Percentiles rank a stretch among this genome's conserved stretches.
These are phyloP conservation scores for Penicillium mononematosum DNA, from an alignment of 495 filamentous ascomycete species.

Conservation along the genomic window DNA sequence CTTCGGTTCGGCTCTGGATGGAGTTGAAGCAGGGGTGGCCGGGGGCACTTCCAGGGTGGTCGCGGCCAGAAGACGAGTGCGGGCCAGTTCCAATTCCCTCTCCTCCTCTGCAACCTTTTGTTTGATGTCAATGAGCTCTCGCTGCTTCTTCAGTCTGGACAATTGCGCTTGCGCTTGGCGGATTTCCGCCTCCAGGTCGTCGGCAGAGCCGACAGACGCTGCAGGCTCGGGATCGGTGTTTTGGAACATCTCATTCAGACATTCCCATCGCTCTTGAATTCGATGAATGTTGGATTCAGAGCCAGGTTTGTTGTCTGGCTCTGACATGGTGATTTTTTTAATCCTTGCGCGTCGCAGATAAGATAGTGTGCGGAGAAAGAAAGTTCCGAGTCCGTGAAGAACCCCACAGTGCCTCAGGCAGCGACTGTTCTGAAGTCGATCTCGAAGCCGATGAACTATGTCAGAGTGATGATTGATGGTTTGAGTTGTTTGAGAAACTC, in stretches of 20 bases:
- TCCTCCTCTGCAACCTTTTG: conserved; percentile 12
- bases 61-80: neutral
- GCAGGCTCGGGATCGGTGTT: neutral
- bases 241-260: conserved; percentile 1
- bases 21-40: neutral
- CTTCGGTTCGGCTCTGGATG: neutral
- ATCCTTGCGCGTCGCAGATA: neutral
- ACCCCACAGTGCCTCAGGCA: neutral
- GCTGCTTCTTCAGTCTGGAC: conserved; percentile 7
- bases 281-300: neutral
- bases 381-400: conserved; percentile 9
- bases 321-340: conserved; percentile 8
- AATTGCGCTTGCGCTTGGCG: conserved; percentile 11
- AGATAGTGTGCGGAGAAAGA: conserved; percentile 4
- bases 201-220: neutral
- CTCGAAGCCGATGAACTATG: neutral
- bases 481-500: neutral
- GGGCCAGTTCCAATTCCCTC: conserved; percentile 2
- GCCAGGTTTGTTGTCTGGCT: neutral
- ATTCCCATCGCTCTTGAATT: conserved; percentile 3
- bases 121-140: conserved; percentile 13
- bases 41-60: neutral
- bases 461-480: neutral
- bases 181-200: conserved; percentile 9
- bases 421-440: neutral